Conservation (phyloP, 805 yeast species). For the Kuraishia borneana region DNA sequence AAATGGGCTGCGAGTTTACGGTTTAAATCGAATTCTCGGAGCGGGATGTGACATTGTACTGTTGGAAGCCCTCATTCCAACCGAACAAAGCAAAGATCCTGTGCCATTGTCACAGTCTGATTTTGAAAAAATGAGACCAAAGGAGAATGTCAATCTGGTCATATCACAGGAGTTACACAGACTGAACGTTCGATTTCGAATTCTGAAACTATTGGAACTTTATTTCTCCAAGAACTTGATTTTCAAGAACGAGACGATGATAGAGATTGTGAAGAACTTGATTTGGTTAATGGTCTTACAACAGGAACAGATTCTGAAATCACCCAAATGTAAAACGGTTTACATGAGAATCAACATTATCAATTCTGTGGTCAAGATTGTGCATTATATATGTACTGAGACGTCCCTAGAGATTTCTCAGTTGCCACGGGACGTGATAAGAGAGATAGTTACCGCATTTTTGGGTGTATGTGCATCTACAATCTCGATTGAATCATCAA, state of each 20-base stretch:
- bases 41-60: constrained; percentile 8
- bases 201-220: constrained; percentile 38
- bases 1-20: constrained; percentile 34
- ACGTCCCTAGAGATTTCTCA: constrained; percentile 10
- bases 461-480: constrained; percentile 10
- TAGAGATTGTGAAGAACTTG: constrained; percentile 26
- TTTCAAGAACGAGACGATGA: constrained; percentile 12
- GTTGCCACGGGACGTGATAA: constrained; percentile 14
- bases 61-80: constrained; percentile 31
- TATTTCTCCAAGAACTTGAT: constrained; percentile 19
- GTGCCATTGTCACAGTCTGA: neutral
- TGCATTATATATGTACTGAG: constrained; percentile 21
- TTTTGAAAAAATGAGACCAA: constrained; percentile 3
- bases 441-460: constrained; percentile 19
- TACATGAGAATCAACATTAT: constrained; percentile 27
- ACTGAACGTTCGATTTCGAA: constrained; percentile 29
- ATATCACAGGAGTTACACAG: constrained; percentile 30
- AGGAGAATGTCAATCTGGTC: neutral
- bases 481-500: neutral
- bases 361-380: constrained; percentile 25
- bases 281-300: constrained; percentile 34
- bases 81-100: neutral
- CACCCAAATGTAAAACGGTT: constrained; percentile 31
- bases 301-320: constrained; percentile 31
- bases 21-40: constrained; percentile 22